These are phyloP conservation scores for Pouteria campechiana DNA, from an alignment of 179 eudicot genomes.

Conservation along the genomic window DNA sequence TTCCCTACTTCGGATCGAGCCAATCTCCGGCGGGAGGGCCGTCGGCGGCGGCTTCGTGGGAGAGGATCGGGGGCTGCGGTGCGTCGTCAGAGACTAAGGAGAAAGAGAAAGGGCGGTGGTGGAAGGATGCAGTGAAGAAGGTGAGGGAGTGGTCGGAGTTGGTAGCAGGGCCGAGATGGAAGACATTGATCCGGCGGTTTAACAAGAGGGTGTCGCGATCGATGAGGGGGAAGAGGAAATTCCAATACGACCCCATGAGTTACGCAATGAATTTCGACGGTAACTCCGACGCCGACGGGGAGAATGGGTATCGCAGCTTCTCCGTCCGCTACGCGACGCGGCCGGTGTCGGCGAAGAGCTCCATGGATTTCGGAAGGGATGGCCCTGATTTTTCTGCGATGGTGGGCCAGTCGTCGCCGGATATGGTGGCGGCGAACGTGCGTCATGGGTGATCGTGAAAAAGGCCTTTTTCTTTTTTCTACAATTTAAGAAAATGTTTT, in stretches of 20 bases:
- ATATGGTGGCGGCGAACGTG: too few species aligned
- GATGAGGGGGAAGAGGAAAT: constrained; percentile 12
- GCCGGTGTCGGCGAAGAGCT: constrained; percentile 19
- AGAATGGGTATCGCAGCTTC: constrained; percentile 16
- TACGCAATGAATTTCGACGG: constrained; percentile 44
- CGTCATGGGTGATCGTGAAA: too few species aligned
- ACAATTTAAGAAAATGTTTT: too few species aligned
- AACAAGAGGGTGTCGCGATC: constrained; percentile 6
- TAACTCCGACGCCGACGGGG: constrained; percentile 14
- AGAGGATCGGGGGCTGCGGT: constrained; percentile 8
- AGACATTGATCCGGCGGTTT: constrained; percentile 42
- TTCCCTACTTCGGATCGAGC: constrained; percentile 8
- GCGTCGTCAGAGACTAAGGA: constrained; percentile 2
- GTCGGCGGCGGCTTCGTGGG: constrained; percentile 16
- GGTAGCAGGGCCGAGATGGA: constrained; percentile 46
- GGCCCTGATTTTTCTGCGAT: too few species aligned
- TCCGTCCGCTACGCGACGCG: constrained; percentile 27
- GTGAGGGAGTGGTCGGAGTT: constrained; percentile 47
- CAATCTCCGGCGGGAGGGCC: background rate
- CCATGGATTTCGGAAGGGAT: constrained; percentile 18
- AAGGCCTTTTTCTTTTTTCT: too few species aligned
- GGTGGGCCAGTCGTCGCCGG: too few species aligned
- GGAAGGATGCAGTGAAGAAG: constrained; percentile 16
- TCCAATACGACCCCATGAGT: constrained; percentile 33
- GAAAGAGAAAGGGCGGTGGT: constrained; percentile 1